A percentile compares a stretch with the other conserved stretches of the same genome.
phyloP scores from a whole-genome alignment of 805 yeast species.

The Yarrowia divulgata region DNA sequence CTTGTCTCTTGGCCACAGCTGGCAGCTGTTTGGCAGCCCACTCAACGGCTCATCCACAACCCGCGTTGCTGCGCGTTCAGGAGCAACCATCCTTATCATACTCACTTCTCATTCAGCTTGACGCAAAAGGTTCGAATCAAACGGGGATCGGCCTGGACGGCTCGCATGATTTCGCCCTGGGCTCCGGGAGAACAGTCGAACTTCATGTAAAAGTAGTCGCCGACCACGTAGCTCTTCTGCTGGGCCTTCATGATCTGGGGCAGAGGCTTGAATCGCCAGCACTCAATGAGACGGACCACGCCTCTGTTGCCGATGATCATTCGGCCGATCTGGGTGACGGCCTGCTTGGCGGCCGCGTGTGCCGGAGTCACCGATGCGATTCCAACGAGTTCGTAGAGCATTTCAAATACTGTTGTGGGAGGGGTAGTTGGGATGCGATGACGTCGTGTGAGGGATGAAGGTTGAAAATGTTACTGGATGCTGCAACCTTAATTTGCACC shows the following conservation, averaged over 20 bases:
- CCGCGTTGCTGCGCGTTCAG: neutral
- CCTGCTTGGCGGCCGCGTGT: constrained; percentile 69
- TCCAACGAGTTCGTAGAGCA: constrained; percentile 91
- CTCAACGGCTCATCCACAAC: no score
- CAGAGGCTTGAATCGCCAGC: constrained; percentile 77
- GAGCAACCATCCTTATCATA: constrained; percentile 10
- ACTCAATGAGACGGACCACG: constrained; percentile 81
- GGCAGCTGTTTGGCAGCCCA: no score
- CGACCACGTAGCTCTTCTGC: constrained; percentile 89
- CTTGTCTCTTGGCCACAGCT: no score
- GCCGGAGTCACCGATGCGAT: constrained; percentile 66
- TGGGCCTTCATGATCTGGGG: constrained; percentile 85
- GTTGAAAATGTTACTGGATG: constrained; percentile 35
- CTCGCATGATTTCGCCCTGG: constrained; percentile 81
- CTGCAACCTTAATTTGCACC: constrained; percentile 10
- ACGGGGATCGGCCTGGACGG: constrained; percentile 87
- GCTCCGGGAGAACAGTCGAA: constrained; percentile 88
- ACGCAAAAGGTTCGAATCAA: constrained; percentile 79
- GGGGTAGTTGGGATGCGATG: constrained; percentile 26
- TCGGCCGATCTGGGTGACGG: constrained; percentile 76
- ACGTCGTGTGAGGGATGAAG: constrained; percentile 17
- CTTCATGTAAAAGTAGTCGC: constrained; percentile 82
- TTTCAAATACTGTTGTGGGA: constrained; percentile 47
- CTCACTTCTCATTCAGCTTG: constrained; percentile 50
- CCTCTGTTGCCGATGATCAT: constrained; percentile 89